A percentile compares a stretch with the other conserved stretches of the same genome.
phyloP scores from a whole-genome alignment of 1,284 basidiomycete species.

The Tilletiopsis washingtonensis region DNA sequence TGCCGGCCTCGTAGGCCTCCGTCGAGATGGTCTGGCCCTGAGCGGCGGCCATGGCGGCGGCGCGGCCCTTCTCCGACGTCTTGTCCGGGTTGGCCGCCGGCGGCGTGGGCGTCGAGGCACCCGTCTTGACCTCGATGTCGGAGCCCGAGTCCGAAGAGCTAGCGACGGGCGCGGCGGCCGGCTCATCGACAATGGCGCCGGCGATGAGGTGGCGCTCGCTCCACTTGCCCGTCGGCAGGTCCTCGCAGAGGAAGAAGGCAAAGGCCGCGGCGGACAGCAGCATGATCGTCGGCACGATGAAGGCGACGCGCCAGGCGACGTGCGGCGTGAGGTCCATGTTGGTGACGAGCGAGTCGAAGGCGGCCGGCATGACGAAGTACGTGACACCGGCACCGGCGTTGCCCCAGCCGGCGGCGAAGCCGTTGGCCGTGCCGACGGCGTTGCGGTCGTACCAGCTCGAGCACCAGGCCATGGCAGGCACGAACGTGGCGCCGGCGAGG shows the following conservation, averaged over 20 bases:
- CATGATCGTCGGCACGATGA: slow-evolving; percentile 56
- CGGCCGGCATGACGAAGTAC: slow-evolving; percentile 12
- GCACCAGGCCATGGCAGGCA: slow-evolving; percentile 38
- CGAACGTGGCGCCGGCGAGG: not conserved
- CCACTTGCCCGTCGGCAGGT: not conserved
- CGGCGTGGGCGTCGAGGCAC: too few relatives aligned
- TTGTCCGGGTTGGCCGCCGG: too few relatives aligned
- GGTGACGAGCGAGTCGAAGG: slow-evolving; percentile 16
- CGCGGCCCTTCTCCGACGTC: too few relatives aligned
- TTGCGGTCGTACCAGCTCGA: slow-evolving; percentile 2
- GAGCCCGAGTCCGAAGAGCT: too few relatives aligned
- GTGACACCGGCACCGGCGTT: slow-evolving; percentile 2
- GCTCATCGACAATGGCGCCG: too few relatives aligned
- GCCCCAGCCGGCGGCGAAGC: slow-evolving; percentile 1
- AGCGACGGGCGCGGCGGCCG: too few relatives aligned
- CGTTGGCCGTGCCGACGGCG: not conserved
- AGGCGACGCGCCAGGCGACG: slow-evolving; percentile 55
- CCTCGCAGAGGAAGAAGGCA: not conserved
- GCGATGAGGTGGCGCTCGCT: too few relatives aligned
- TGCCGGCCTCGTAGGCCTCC: too few relatives aligned
- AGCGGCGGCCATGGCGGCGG: too few relatives aligned
- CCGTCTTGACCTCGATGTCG: too few relatives aligned
- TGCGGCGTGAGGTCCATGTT: slow-evolving; percentile 48
- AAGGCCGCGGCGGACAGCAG: slow-evolving; percentile 52
- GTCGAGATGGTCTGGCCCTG: too few relatives aligned